Evolutionary conservation across 345 rosid species (phyloP).

Genomic region (Arabis alpina): DNA sequence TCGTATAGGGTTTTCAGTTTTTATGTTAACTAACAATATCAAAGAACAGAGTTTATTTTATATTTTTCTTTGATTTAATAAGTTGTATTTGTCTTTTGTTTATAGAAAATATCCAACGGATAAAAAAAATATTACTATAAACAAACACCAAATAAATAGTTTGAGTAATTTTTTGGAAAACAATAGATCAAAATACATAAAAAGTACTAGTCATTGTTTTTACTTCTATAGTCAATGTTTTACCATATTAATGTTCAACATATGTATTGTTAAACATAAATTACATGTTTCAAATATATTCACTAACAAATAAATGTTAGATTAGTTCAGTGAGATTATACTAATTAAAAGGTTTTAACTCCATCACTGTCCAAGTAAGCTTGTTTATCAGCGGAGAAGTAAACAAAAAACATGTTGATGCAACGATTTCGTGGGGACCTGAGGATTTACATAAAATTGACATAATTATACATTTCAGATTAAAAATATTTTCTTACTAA

Average conservation of each 20-base stretch:
- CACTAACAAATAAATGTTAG: background rate
- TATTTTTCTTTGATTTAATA: too few species aligned
- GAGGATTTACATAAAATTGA: constrained; percentile 35
- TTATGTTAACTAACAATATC: too few species aligned
- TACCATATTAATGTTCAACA: background rate
- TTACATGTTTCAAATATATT: too few species aligned
- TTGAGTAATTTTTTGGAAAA: background rate
- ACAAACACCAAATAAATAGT: background rate
- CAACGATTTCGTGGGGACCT: constrained; percentile 38
- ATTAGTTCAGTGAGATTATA: constrained; percentile 5
- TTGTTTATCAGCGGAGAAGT: constrained; percentile 11
- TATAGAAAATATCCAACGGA: background rate
- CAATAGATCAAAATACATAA: background rate
- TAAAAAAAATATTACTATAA: background rate
- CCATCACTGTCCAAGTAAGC: background rate
- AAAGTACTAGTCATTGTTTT: background rate
- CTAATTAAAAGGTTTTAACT: background rate
- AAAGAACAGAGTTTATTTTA: background rate
- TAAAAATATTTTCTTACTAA: constrained; percentile 14
- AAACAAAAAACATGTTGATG: constrained; percentile 35
- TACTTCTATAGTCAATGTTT: background rate
- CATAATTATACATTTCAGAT: constrained; percentile 15
- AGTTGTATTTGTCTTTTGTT: background rate
- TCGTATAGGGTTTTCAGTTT: background rate
- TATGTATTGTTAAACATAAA: background rate